Base-by-base conservation (phyloP, 2,329 filamentous ascomycete genomes). In the Aurifilum marmelostoma region DNA sequence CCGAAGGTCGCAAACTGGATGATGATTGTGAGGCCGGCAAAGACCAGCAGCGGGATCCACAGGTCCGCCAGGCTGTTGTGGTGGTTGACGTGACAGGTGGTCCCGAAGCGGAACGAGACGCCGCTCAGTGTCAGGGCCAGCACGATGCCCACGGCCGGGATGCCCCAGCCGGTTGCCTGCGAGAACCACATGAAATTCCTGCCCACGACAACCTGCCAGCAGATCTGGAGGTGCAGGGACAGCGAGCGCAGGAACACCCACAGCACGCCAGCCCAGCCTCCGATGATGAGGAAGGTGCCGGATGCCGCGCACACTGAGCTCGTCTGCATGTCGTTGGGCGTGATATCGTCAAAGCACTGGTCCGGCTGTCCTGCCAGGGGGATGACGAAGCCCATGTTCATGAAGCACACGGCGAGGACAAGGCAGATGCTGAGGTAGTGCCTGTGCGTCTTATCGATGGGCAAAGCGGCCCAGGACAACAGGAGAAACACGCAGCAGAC, bases 201-300 rank as follows among this genome's bases (percentile, higher is more conserved):
- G 52, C 96, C 96, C 4, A 97, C 92, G 9, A 95, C 89, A 43
- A 97, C 86, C 79, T 98, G 94, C 96, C 96, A 99, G 83, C 94
- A 97, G 73, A 99, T 97, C 79, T 98, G 96, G 34, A 99, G 88
- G 79, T 99, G 96, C 75, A 99, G 90, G 5, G 94, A 97, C 43
- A 98, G 82, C 0, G 95, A 92, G 72, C 96, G 89, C 70, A 97
- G 86, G 77, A 97, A 97, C 72, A 94, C 89, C 95, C 96, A 99
- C 79, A 97, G 89, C 41, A 93, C 88, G 60, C 90, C 92, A 39
- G 89, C 87, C 86, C 94, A 92, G 58, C 94, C 96, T 66, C 96
- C 96, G 39, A 94, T 87, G 64, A 98, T 86, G 64, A 99, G 82
- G 73, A 97, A 90, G 1, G 93, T 87, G 12, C 96, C 96, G 0